phyloP scores from a whole-genome alignment of 805 yeast species.

The Henningerozyma blattae region DNA sequence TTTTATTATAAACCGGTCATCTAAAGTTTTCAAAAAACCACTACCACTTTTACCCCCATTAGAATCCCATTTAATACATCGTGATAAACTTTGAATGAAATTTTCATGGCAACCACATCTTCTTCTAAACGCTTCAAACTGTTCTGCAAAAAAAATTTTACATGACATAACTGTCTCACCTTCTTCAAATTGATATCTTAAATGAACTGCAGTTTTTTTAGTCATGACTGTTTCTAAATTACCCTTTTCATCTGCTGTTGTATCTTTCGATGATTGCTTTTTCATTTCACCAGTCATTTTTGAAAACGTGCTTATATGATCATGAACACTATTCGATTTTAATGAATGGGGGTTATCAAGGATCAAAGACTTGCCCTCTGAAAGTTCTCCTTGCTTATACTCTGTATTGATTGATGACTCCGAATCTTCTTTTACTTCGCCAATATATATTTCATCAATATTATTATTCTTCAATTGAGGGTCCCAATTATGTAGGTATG shows the following conservation, averaged over 20 bases:
- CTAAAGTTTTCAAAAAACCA: slow-evolving; percentile 82
- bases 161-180: slow-evolving; percentile 77
- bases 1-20: slow-evolving; percentile 79
- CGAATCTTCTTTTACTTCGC: background rate
- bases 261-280: background rate
- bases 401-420: too few species aligned
- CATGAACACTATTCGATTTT: background rate
- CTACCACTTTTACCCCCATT: slow-evolving; percentile 97
- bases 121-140: slow-evolving; percentile 84
- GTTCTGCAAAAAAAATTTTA: slow-evolving; percentile 90
- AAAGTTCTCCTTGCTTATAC: background rate
- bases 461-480: background rate
- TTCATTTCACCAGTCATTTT: too few species aligned
- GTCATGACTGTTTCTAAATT: slow-evolving; percentile 59
- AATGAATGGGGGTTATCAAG: background rate
- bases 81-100: slow-evolving; percentile 77
- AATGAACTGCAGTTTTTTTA: slow-evolving; percentile 76
- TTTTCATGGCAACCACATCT: slow-evolving; percentile 67
- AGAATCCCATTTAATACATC: slow-evolving; percentile 94
- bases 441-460: background rate
- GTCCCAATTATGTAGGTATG: slow-evolving; percentile 15
- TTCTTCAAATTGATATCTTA: slow-evolving; percentile 85
- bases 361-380: background rate
- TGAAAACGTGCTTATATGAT: too few species aligned
- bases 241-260: background rate